These are phyloP conservation scores for Wakefieldia striispora DNA, from an alignment of 768 basidiomycete species.

Conservation along the genomic window DNA sequence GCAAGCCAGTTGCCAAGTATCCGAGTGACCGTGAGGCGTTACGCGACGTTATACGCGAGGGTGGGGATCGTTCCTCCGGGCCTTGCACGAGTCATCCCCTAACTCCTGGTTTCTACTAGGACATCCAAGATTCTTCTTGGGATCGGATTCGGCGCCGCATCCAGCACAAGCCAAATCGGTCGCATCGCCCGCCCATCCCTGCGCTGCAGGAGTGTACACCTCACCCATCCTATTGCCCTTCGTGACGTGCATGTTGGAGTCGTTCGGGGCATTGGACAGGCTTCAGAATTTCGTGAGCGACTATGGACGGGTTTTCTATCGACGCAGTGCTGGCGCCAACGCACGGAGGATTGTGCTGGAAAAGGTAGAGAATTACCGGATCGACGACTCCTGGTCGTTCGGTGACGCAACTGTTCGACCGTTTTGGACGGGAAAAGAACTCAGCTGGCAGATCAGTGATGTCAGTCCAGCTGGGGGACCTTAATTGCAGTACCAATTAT, in stretches of 20 bases:
- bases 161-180: constrained; percentile 65
- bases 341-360: constrained; percentile 43
- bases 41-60: constrained; percentile 70
- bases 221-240: constrained; percentile 89
- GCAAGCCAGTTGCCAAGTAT: constrained; percentile 97
- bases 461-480: constrained; percentile 7
- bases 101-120: constrained; percentile 47
- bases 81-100: neutral
- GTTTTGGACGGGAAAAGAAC: constrained; percentile 82
- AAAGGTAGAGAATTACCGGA: constrained; percentile 36
- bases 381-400: constrained; percentile 48
- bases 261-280: constrained; percentile 81
- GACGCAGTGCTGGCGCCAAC: constrained; percentile 30
- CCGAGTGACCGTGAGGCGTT: constrained; percentile 88
- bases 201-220: constrained; percentile 97
- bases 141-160: constrained; percentile 96
- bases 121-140: constrained; percentile 94
- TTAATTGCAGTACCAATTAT: neutral
- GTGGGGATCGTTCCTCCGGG: constrained; percentile 35
- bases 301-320: constrained; percentile 82
- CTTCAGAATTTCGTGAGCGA: constrained; percentile 77
- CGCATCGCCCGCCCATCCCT: constrained; percentile 65
- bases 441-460: constrained; percentile 65
- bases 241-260: constrained; percentile 83
- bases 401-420: constrained; percentile 62